These are phyloP conservation scores for Neckera pumila DNA, from an alignment of 225 moss, liverwort and hornwort genomes.

Conservation along the genomic window DNA sequence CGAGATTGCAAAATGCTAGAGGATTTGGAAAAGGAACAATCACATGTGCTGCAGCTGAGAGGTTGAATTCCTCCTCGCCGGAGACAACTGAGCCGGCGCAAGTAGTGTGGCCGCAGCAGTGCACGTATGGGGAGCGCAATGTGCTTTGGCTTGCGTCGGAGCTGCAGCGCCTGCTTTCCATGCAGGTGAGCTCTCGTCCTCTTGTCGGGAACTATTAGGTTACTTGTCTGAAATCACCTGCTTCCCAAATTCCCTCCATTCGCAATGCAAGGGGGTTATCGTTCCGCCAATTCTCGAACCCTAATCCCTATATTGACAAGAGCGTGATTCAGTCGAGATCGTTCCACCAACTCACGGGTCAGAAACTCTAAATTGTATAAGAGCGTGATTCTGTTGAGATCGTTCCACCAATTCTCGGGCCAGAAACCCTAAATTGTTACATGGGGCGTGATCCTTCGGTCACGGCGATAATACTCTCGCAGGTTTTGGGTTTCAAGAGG, in stretches of 20 bases:
- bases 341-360: not conserved
- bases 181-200: slow-evolving; percentile 37
- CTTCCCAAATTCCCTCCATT: not conserved
- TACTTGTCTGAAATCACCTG: not conserved
- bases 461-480: not conserved
- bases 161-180: slow-evolving; percentile 67
- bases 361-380: not conserved
- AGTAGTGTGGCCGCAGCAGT: slow-evolving; percentile 11
- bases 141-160: slow-evolving; percentile 72
- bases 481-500: not conserved
- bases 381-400: not conserved
- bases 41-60: slow-evolving; percentile 3
- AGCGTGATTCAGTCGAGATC: not conserved
- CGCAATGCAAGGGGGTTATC: not conserved
- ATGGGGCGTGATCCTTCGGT: too few species aligned
- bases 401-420: not conserved
- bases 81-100: not conserved
- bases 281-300: not conserved
- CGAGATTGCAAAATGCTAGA: not conserved
- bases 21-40: not conserved
- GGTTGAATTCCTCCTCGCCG: not conserved
- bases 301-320: not conserved
- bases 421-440: not conserved
- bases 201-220: not conserved
- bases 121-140: slow-evolving; percentile 52